Base-by-base conservation (phyloP, 1,139 yeast genomes). In the Kluyveromyces marxianus region DNA sequence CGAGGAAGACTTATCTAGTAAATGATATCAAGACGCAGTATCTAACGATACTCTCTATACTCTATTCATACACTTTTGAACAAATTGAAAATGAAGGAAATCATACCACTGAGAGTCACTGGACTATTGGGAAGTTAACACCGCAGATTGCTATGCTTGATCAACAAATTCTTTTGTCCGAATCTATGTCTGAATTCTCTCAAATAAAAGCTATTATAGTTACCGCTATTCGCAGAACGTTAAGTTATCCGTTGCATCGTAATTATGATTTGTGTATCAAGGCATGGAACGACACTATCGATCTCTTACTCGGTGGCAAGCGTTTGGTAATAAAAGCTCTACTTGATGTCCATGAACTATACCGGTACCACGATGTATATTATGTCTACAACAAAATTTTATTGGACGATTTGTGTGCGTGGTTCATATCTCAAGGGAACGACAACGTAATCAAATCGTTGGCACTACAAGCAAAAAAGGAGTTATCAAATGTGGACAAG, bases 41-140 rank as follows among this genome's bases (percentile, higher is more conserved):
- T 54, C 68, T 82, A 31, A 72, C 85, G 1, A 63, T 90, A 0
- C 60, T 87, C 0, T 78, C 87, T 25, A 52, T 89, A 1, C 57
- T 92, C 25, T 92, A 85, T 65, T 80, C 86, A 0, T 83, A 79
- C 56, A 75, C 77, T 48, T 89, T 82, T 59, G 97, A 92, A 51
- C 62, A 74, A 42, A 69, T 96, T 35, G 85, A 84, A 45, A 83
- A 80, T 29, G 77, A 74, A 57, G 96, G 95, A 7, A 95, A 85
- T 25, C 79, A 80, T 45, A 87, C 80, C 25, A 80, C 84, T 6
- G 98, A 92, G 65, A 84, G 95, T 50, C 89, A 95, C 0, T 92
- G 97, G 98, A 83, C 94, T 0, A 75, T 92, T 10, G 97, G 97
- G 1, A 88, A 83, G 56, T 62, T 92, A 33, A 69, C 81, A 0